Base-by-base conservation (phyloP, 768 basidiomycete genomes). In the Calocybe indica region DNA sequence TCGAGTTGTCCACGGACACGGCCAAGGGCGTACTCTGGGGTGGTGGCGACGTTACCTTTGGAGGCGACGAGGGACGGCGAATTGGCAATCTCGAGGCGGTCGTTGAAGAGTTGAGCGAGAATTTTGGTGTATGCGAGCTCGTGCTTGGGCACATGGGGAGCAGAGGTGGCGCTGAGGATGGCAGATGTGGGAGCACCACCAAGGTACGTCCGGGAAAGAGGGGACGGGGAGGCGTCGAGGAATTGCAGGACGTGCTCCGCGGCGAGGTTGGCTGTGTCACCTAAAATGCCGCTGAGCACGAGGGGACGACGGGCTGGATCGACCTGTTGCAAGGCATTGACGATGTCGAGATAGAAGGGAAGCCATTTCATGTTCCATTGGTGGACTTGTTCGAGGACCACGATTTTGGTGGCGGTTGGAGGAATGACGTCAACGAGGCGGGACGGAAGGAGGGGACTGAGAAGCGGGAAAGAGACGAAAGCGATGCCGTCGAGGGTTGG, bases 11-110 rank as follows among this genome's bases (percentile, higher is more conserved):
- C 90, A 35, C 90, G 83, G 40, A 93, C 83, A 39, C 92, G 86
- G 9, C 96, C 95, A 33, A 98, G 77, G 0, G 96, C 95, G 60
- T 85, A 97, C 62, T 97, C 92, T 1, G 95, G 96, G n/a, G 78
- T 85, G 7, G 93, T 95, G 12, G 92, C 90, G 39, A 82, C 64
- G 39, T 76, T 69, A 8, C 92, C 92, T 49, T 87, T 78, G 10
- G 82, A 65, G 7, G 78, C 60, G 43, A 92, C 81, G 12, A 87
- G 74, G 37, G 78, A 70, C 0, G 92, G 93, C 3, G 86, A 82
- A 66, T 99, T 98, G 58, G 84, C 74, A 49, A 99, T 76, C 52
- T 93, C 85, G 1, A 98, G 71, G 2, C 89, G 79, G 6, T 83
- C 79, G 37, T 70, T 74, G 61, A 97, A 94, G 32, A 96, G 71